Base-by-base conservation (phyloP, 2,329 filamentous ascomycete species). In the Verticillium tricorpus region DNA sequence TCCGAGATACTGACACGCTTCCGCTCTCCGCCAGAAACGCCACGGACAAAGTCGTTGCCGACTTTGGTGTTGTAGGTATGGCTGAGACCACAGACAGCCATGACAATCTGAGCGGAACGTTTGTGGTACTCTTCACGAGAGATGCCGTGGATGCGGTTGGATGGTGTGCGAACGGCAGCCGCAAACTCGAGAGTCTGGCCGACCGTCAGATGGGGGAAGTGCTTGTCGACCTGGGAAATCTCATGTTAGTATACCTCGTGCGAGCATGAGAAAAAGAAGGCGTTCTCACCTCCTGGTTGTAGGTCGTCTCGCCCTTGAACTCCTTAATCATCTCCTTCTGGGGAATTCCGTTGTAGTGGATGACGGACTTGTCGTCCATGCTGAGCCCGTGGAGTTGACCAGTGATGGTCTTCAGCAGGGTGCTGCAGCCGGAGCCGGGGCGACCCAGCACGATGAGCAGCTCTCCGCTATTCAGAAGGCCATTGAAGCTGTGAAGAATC, bases 1-100 rank as follows among this genome's bases (percentile, higher is more conserved):
- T 95, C 91, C 1, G 89, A 90, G 64, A 95, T 92, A 55, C 87
- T 90, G 5, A 96, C 91, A 71, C 92, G 87, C 77, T 95, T 93
- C 61, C 88, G 80, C 72, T 91, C 89, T 40, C 89, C 89, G 31
- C 89, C 89, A 8, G 84, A 88, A 0, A 91, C 84, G 57, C 91
- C 91, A 1, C 89, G 85, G 12, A 93, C 81, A 54, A 89, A 86
- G 67, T 92, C 89, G 63, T 92, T 87, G 8, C 91, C 91, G 14
- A 93, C 88, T 67, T 88, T 89, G 7, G 90, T 93, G 63, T 88
- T 82, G 67, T 89, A 79, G 0, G 89, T 90, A 68, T 93, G 89
- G 39, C 85, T 85, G 34, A 93, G 85, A 66, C 89, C 89, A 68
- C 91, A 92, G 0, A 89, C 74, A 28, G 89, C 89, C 73, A 90